Conservation (phyloP, 2,329 filamentous ascomycete species). For the Helicocarpus griseus region DNA sequence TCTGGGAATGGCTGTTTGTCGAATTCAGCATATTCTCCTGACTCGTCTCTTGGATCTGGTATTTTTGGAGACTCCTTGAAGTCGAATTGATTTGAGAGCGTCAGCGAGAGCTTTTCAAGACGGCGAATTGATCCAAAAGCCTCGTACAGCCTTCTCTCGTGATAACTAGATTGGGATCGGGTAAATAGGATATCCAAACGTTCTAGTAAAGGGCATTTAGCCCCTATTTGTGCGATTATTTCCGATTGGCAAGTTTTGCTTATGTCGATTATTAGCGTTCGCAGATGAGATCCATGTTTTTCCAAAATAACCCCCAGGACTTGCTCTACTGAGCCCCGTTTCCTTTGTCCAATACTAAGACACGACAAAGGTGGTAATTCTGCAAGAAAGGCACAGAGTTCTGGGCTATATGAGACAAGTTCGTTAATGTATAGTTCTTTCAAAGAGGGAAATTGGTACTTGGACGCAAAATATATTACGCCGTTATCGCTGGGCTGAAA, state of each 20-base stretch:
- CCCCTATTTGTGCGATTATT: not conserved
- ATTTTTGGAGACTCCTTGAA: not conserved
- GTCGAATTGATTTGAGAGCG: not conserved
- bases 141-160: not conserved
- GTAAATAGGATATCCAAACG: not conserved
- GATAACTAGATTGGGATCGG: not conserved
- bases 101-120: not conserved
- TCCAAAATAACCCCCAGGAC: too few species aligned
- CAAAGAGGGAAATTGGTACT: too few species aligned
- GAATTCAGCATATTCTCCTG: not conserved
- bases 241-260: not conserved
- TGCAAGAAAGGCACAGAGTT: too few species aligned
- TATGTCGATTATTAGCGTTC: not conserved
- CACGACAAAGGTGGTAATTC: too few species aligned
- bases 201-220: not conserved
- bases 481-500: too few species aligned
- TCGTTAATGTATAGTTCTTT: too few species aligned
- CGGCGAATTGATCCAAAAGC: not conserved
- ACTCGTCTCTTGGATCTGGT: not conserved
- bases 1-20: not conserved
- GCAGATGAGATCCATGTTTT: not conserved
- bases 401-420: too few species aligned
- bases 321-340: too few species aligned
- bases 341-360: too few species aligned
- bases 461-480: too few species aligned